phyloP scores from a whole-genome alignment of 208 protist genomes.

The Naegleria gruberi region DNA sequence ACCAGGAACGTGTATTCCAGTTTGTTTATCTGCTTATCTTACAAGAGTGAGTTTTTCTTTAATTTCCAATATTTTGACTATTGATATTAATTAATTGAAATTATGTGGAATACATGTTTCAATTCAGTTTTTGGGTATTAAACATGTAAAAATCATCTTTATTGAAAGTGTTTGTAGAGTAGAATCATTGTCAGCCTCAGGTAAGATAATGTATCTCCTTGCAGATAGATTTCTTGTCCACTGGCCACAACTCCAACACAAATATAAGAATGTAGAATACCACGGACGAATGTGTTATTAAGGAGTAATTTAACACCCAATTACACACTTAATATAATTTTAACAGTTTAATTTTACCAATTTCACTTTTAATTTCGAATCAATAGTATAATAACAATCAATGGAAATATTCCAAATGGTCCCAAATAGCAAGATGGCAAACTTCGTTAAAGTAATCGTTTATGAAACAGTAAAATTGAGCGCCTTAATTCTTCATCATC shows the following conservation, averaged over 20 bases:
- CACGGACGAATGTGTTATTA: neutral
- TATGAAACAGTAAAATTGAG: too few relatives aligned
- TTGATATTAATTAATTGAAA: neutral
- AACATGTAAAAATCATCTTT: slow-evolving; percentile 8
- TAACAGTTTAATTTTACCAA: too few relatives aligned
- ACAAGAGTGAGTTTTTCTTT: slow-evolving; percentile 28
- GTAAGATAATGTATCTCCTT: neutral
- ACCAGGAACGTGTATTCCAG: slow-evolving; percentile 75
- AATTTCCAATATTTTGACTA: neutral
- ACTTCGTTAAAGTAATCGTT: too few relatives aligned
- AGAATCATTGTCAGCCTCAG: neutral
- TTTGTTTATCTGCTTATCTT: slow-evolving; percentile 54
- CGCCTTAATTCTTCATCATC: too few relatives aligned
- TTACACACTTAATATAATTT: too few relatives aligned
- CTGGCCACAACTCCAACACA: neutral
- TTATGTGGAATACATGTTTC: too few relatives aligned
- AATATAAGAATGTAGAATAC: slow-evolving; percentile 3
- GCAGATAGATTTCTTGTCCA: slow-evolving; percentile 8
- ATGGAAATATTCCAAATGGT: too few relatives aligned
- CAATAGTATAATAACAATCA: too few relatives aligned
- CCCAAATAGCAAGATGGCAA: too few relatives aligned
- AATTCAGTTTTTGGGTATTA: slow-evolving; percentile 2
- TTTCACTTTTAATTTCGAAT: too few relatives aligned
- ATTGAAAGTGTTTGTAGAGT: neutral
- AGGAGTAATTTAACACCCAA: too few relatives aligned